Evolutionary conservation across 2,329 filamentous ascomycete genomes (phyloP).

Genomic region (Fulvia fulva): DNA sequence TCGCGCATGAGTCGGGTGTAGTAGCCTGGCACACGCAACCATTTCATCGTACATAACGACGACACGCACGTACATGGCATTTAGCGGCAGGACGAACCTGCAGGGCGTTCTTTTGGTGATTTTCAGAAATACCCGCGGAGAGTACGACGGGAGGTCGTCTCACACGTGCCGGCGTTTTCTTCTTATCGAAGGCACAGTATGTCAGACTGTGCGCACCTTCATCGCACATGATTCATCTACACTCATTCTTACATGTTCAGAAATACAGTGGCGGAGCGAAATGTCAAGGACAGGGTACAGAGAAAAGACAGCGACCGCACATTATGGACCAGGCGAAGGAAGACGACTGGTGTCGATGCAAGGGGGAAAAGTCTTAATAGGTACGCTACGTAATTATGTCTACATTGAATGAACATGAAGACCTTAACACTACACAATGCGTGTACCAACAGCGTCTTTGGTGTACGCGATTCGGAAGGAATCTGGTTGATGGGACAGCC

Average conservation of each 20-base stretch:
- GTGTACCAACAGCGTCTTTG: not conserved
- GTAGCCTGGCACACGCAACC: not conserved
- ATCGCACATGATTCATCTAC: slow-evolving; percentile 12
- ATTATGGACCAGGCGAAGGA: slow-evolving; percentile 3
- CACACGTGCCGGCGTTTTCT: slow-evolving; percentile 5
- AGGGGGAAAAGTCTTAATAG: slow-evolving; percentile 2
- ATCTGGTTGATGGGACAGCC: too few relatives aligned
- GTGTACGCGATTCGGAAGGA: too few relatives aligned
- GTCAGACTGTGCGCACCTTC: slow-evolving; percentile 11
- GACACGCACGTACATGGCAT: slow-evolving; percentile 15
- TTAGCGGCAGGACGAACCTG: slow-evolving; percentile 9
- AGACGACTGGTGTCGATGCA: not conserved
- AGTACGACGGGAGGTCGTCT: not conserved
- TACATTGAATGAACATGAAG: slow-evolving; percentile 18
- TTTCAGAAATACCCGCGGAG: slow-evolving; percentile 2
- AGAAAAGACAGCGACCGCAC: slow-evolving; percentile 8
- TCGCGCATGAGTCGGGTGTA: slow-evolving; percentile 20
- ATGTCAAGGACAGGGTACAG: slow-evolving; percentile 1
- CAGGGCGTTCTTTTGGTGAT: slow-evolving; percentile 1
- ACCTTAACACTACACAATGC: not conserved
- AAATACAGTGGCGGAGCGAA: not conserved
- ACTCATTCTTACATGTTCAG: slow-evolving; percentile 8
- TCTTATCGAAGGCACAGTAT: slow-evolving; percentile 2
- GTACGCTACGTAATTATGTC: slow-evolving; percentile 22
- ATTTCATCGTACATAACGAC: slow-evolving; percentile 16